Evolutionary conservation across 2,329 filamentous ascomycete species (phyloP), one percentile per base, ranked within the genome.

Genomic region (Capronia epimyces): DNA sequence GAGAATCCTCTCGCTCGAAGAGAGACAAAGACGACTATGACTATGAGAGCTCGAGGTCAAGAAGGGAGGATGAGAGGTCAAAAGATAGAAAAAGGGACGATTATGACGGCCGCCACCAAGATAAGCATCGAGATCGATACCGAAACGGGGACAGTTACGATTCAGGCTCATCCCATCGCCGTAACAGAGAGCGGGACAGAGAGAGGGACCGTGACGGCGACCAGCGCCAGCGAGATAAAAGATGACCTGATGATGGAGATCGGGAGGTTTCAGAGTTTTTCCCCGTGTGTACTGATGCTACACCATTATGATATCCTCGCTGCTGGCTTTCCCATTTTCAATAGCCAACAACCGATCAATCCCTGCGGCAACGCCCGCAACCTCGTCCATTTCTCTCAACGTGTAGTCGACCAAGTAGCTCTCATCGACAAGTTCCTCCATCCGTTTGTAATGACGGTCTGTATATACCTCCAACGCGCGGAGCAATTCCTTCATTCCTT

Each of bases 321-420:
- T 39, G n/a, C 20, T 21, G 39, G 20, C 9, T 21, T 43, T 39
- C 21, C 50, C 34, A 16, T 43, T 31, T 32, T 50, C 55, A 24
- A 53, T 53, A 7, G 24, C 29, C 34, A 50, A 21, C 13, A 48
- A 27, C 7, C 42, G 42, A 22, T 50, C 51, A 13, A 41, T 56
- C 49, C 55, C 61, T 18, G 58, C 61, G n/a, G 40, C 27, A 43
- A 31, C 71, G 52, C 65, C 74, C 53, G 66, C 74, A 55, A 84
- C 76, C 66, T 77, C 86, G 64, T 95, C 89, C 90, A 97, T 97
- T 72, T 95, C 87, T 63, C 84, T 80, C 56, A 97, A 74, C 56
- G 91, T 94, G 77, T 94, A 97, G 69, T 95, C 89, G 34, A 97
- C 80, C 63, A 98, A 71, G 70, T 90, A 97, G 65, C 90, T 95